Evolutionary conservation across 495 filamentous ascomycete species (phyloP).

Genomic region (Elaphomyces granulatus): DNA sequence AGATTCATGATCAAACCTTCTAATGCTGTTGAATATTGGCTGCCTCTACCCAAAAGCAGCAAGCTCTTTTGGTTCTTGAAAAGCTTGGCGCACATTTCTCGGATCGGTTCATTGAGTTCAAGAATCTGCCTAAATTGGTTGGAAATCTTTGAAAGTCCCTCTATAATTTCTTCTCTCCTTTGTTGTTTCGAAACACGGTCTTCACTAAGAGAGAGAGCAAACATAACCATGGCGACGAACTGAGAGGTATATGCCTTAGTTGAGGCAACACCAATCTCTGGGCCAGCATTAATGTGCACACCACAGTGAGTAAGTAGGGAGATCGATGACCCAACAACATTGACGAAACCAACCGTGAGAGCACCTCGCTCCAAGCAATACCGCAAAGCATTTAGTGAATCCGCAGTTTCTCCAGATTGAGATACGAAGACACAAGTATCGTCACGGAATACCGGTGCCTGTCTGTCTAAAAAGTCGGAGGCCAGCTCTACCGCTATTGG

Average conservation of each 20-base stretch:
- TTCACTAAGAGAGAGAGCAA: slow-evolving; percentile 87
- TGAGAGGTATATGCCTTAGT: slow-evolving; percentile 99
- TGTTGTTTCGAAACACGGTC: slow-evolving; percentile 89
- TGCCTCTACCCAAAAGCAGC: slow-evolving; percentile 81
- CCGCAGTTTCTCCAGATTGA: slow-evolving; percentile 97
- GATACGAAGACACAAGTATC: slow-evolving; percentile 99
- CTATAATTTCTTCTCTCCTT: slow-evolving; percentile 92
- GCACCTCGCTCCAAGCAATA: slow-evolving; percentile 97
- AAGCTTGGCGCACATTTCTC: slow-evolving; percentile 72
- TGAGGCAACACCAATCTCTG: slow-evolving; percentile 96
- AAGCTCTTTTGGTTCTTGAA: slow-evolving; percentile 97
- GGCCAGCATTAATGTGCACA: slow-evolving; percentile 98
- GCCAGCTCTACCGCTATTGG: slow-evolving; percentile 94
- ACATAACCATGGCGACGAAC: slow-evolving; percentile 99
- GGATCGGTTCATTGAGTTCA: slow-evolving; percentile 82
- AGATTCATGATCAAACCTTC: slow-evolving; percentile 47
- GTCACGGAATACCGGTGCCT: slow-evolving; percentile 98
- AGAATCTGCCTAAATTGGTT: slow-evolving; percentile 84
- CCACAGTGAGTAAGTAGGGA: slow-evolving; percentile 97
- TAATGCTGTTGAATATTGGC: slow-evolving; percentile 91
- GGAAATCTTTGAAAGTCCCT: slow-evolving; percentile 73
- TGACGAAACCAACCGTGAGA: slow-evolving; percentile 93
- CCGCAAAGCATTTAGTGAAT: slow-evolving; percentile 89
- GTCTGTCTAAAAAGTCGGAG: slow-evolving; percentile 93
- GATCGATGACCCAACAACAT: slow-evolving; percentile 95